Evolutionary conservation across 108 stramenopile genomes (phyloP).

Genomic region (Aurantiochytrium sp.): DNA sequence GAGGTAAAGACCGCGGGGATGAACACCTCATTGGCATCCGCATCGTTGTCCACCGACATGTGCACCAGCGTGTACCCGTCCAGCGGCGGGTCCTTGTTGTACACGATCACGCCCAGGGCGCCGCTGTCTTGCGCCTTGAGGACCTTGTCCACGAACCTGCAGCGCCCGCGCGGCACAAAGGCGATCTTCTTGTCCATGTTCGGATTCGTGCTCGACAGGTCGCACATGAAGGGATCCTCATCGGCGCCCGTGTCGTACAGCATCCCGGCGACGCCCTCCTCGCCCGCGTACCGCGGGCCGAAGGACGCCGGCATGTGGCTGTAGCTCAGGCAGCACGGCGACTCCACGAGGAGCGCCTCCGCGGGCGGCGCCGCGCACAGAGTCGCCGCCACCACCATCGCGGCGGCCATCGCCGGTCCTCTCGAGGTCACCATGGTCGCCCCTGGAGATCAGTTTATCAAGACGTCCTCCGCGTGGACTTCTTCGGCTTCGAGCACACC

Average conservation of each 20-base stretch:
- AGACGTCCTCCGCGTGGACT: too few species aligned
- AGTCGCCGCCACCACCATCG: too few species aligned
- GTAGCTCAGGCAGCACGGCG: neutral
- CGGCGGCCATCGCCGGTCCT: too few species aligned
- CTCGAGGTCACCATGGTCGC: too few species aligned
- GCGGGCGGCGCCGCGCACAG: neutral
- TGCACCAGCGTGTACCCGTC: neutral
- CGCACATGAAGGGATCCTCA: neutral
- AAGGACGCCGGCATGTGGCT: neutral
- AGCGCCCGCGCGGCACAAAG: neutral
- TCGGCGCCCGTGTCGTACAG: neutral
- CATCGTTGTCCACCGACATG: neutral
- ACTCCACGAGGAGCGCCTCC: neutral
- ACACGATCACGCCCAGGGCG: neutral
- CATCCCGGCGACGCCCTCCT: neutral
- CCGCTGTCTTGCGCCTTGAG: neutral
- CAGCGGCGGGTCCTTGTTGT: neutral
- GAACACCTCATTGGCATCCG: neutral
- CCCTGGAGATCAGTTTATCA: too few species aligned
- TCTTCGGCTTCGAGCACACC: too few species aligned
- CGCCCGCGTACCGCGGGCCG: neutral
- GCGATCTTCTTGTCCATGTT: neutral
- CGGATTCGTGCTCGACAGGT: neutral
- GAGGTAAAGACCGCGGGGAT: slow-evolving; percentile 7
- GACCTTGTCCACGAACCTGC: neutral